Evolutionary conservation across 2,329 filamentous ascomycete species (phyloP), one percentile per base, ranked within the genome.

Genomic region (Juglanconis juglandina): DNA sequence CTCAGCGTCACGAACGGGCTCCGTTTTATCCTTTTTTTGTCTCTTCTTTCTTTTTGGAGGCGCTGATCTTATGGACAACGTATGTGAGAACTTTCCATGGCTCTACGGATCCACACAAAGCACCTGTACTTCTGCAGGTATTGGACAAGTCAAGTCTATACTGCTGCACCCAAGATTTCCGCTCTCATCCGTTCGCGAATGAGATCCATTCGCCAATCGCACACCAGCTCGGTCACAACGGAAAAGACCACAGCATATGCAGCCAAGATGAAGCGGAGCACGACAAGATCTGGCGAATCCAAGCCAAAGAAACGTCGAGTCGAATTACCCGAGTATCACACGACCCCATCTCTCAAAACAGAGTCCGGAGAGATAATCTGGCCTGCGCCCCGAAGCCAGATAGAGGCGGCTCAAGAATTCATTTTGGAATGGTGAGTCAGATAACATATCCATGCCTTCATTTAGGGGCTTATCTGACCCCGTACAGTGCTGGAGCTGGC

Each of bases 301-400:
- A 67, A 59, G 59, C 50, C 66, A 11, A 74, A 74, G 58, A 70
- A 65, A 42, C 64, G 67, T 53, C 67, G 67, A 7, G 55, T 62
- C 3, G 58, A 69, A 47, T 66, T 79, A 0, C 77, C 77, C 2
- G 77, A 79, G 5, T 81, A 81, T 61, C 79, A 81, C 64, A 61
- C 71, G 11, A 75, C 76, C 5, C 73, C 76, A 3, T 75, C 76
- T 3, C 53, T 74, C 37, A 70, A 68, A 56, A 77, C 80, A 62
- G 72, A 74, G 0, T 65, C 73, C 17, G 84, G 83, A 2, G 73
- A 75, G 9, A 72, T 78, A 1, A 75, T 87, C 52, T 89, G 87
- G 87, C 87, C 87, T 3, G 87, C 87, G 1, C 81, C 85, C 2
- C 71, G 69, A 54, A 70, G 71, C 10, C 81, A 87, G 57, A 83